Evolutionary conservation across 768 basidiomycete genomes (phyloP), one percentile per base, ranked within the genome.

Genomic region (Calocybe gangraenosa): DNA sequence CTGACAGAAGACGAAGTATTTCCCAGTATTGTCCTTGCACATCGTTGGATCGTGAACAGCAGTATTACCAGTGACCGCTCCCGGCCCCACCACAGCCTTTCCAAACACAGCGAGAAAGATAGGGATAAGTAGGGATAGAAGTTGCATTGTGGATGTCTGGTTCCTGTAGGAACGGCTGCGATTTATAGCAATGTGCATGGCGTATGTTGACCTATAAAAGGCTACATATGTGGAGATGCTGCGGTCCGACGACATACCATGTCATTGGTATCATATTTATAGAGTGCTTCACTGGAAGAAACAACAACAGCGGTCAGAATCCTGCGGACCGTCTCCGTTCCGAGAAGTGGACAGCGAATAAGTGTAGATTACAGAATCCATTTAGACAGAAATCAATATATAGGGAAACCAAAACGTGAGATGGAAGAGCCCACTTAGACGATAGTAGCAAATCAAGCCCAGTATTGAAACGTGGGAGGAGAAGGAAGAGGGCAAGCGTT

Each of bases 1-100:
- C 68, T 41, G 41, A 74, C 73, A 73, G 55, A 76, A 76, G 7
- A 78, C 58, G 47, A 67, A 79, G 44, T 71, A 77, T 44, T 60
- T 70, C 18, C 74, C 75, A 28, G 53, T 53, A 22, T 59, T 64
- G 49, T 77, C 74, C 48, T 72, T 74, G 61, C 74, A 76, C 57
- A 76, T 67, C 1, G 69, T 66, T 1, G 73, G 73, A 50, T 74
- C 71, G 49, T 71, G 71, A 2, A 71, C 69, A 5, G 63, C 60
- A 28, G 67, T 71, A 46, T 69, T 65, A 31, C 69, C 67, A 3
- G 68, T 68, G 25, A 69, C 69, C 5, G 31, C 35, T 7, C 63
- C 67, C 30, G 69, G 68, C 2, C 64, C 68, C 31, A 46, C 68
- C 5, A 65, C 57, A 28, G 64, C 61, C 22, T 49, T 34, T n/a